Base-by-base conservation (phyloP, 805 yeast genomes). In the Zygosaccharomyces lentus region DNA sequence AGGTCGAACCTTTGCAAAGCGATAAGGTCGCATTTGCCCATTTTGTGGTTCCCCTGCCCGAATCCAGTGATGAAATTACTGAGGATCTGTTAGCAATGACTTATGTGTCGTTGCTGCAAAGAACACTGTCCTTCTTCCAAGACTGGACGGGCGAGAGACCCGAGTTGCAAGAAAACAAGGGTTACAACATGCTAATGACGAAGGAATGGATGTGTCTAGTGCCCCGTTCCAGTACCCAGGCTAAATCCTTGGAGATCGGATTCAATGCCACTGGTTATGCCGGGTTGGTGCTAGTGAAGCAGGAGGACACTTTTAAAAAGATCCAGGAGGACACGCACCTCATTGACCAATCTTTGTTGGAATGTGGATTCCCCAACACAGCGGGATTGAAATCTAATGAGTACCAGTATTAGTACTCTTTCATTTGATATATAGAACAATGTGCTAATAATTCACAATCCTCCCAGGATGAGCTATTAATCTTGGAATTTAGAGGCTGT, bases 141-240 rank as follows among this genome's bases (percentile, higher is more conserved):
- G 83, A 82, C 48, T 66, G 69, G 68, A 43, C 55, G 25, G 54
- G 54, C 41, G 65, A 57, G 49, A 51, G 48, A 37, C 59, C 61
- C 16, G 53, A 53, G 15, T 32, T 49, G 31, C 19, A 45, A 12
- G 61, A 68, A 23, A 70, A 71, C 36, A 69, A 81, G 41, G 84
- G 91, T 31, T 91, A 87, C 65, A 91, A 91, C 61, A 80, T 90
- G 29, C 68, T 88, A 36, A 78, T 91, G 75, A 88, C 95, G 39
- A 80, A 80, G 40, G 76, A 80, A 43, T 91, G 93, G 87, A 78
- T 91, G 68, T 78, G 89, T 78, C 64, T 86, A 17, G 82, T 89
- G n/a, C 98, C 99, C 13, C 77, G 97, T 58, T 70, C 83, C 2
- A 57, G 62, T 13, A 82, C 84, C 1, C 70, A 67, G 41, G 81